Evolutionary conservation across 2,329 filamentous ascomycete genomes (phyloP).

Genomic region (Arachnomyces sp.): DNA sequence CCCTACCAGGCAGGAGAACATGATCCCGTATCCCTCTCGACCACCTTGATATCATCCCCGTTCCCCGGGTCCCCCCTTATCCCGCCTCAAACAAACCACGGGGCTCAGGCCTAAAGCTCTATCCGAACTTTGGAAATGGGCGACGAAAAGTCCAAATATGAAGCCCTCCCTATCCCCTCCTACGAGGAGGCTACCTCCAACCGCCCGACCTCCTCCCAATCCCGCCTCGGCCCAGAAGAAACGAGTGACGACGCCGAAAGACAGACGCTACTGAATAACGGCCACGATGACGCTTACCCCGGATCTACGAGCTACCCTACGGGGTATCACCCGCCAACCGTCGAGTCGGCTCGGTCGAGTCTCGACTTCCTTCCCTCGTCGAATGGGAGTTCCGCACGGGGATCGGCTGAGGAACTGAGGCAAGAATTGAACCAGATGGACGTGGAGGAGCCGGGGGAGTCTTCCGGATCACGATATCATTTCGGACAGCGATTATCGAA

Average conservation of each 20-base stretch:
- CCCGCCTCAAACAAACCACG: conserved; percentile 11
- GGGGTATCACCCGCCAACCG: conserved; percentile 71
- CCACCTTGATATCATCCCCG: conserved; percentile 14
- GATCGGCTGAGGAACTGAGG: conserved; percentile 58
- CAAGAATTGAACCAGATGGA: conserved; percentile 86
- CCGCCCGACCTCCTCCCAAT: conserved; percentile 43
- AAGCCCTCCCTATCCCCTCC: conserved; percentile 64
- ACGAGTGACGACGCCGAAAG: conserved; percentile 64
- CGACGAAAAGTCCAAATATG: conserved; percentile 51
- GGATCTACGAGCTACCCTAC: conserved; percentile 28
- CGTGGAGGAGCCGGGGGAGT: conserved; percentile 56
- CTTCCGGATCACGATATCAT: conserved; percentile 27
- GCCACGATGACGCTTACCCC: conserved; percentile 29
- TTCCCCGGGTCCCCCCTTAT: conserved; percentile 4
- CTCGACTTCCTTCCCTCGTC: conserved; percentile 49
- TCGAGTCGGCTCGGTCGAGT: conserved; percentile 65
- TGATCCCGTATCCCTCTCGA: conserved; percentile 26
- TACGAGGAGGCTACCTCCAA: conserved; percentile 73
- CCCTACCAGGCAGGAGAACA: conserved; percentile 18
- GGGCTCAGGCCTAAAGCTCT: too few species aligned
- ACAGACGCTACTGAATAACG: conserved; percentile 59
- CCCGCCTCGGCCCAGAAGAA: conserved; percentile 46
- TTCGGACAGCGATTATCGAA: conserved; percentile 47
- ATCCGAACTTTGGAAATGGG: conserved; percentile 27
- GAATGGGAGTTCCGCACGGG: conserved; percentile 43